Percentiles rank a stretch among this genome's conserved stretches.
These are phyloP conservation scores for Aurantiochytrium sp. DNA, from an alignment of 108 stramenopile species.

Conservation along the genomic window DNA sequence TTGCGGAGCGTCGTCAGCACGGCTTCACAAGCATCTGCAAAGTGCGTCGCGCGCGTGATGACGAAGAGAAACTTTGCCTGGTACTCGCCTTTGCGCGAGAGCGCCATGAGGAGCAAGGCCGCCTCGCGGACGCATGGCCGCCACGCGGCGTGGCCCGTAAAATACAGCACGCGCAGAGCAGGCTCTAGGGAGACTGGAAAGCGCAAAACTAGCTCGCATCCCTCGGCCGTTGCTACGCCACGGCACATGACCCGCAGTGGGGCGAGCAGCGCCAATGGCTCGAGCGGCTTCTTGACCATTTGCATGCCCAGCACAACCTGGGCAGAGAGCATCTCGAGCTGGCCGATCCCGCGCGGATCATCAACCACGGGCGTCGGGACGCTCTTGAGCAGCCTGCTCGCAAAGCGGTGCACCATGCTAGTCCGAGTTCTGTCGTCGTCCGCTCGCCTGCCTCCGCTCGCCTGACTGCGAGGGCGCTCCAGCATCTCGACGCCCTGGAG, in stretches of 20 bases:
- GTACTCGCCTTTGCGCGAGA: not conserved
- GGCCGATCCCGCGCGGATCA: not conserved
- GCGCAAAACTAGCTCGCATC: not conserved
- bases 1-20: not conserved
- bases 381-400: not conserved
- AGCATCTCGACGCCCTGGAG: not conserved
- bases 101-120: not conserved
- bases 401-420: not conserved
- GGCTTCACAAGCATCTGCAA: not conserved
- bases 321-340: not conserved
- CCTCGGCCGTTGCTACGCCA: not conserved
- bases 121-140: not conserved
- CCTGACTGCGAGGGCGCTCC: too few relatives aligned
- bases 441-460: too few relatives aligned
- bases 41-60: not conserved
- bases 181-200: not conserved
- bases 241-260: not conserved
- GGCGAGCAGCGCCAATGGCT: not conserved
- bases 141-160: not conserved
- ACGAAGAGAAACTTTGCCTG: not conserved
- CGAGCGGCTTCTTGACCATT: not conserved
- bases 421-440: not conserved
- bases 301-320: not conserved
- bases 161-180: not conserved
- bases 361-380: not conserved